Evolutionary conservation across 2,329 filamentous ascomycete genomes (phyloP), one percentile per base, ranked within the genome.

Genomic region (Lomentospora prolificans): DNA sequence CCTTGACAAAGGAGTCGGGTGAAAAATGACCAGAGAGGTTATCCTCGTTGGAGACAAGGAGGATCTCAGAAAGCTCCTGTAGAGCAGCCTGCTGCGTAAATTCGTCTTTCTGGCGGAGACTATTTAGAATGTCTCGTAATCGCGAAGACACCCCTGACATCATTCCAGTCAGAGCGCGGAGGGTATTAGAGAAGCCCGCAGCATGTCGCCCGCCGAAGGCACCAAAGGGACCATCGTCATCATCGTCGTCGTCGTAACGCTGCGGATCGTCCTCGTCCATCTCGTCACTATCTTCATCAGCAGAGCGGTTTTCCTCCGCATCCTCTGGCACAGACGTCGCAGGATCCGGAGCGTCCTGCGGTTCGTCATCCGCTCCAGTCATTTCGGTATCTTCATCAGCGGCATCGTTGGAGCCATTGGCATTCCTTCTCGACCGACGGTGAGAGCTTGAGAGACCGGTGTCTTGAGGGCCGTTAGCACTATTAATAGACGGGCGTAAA

Each of bases 21-120:
- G 89, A 89, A 68, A 99, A 97, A 65, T 96, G 90, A 3, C 94
- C 94, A 1, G 92, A 89, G 9, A 99, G 79, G 61, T 95, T 96
- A 67, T 99, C 94, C 71, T 99, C 94, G 62, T 94, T 97, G 9
- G 92, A 96, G 36, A 99, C 89, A 28, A 99, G 77, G 4, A 99
- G 76, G 55, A 97, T 85, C 69, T 99, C 91, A 0, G 92, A 96
- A 5, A 99, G 77, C 63, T 97, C 92, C 69, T 95, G 89, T 28
- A 99, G 75, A 27, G 92, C 94, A 64, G 96, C 90, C 61, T 96
- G 77, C 72, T 99, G 95, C 39, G 94, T 74, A 0, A 90, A 91
- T 60, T 96, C 90, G 50, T 92, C 89, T 66, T 91, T 92, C 63
- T 88, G 84, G 61, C 86, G 85, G 57, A 99, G 74, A 62, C 85